Evolutionary conservation across 768 basidiomycete genomes (phyloP).

Genomic region (Rhodotorula sphaerocarpa): DNA sequence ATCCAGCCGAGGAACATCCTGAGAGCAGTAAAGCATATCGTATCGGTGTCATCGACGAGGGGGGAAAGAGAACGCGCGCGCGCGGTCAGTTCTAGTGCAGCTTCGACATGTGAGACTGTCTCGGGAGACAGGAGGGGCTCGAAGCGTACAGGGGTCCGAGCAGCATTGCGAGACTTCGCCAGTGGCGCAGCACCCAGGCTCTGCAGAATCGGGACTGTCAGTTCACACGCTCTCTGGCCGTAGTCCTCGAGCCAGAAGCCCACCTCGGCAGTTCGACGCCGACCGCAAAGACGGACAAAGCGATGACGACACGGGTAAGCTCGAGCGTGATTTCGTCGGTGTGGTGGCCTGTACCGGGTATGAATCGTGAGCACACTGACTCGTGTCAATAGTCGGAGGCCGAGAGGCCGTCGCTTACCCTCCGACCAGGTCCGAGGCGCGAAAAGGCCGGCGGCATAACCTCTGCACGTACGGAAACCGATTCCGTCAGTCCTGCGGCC

Average conservation of each 20-base stretch:
- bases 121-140: too few relatives aligned
- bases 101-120: too few relatives aligned
- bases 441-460: conserved; percentile 39
- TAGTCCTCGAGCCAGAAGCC: too few relatives aligned
- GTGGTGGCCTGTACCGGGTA: conserved; percentile 29
- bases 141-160: conserved; percentile 51
- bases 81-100: too few relatives aligned
- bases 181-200: conserved; percentile 87
- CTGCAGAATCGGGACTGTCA: too few relatives aligned
- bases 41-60: too few relatives aligned
- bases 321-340: conserved; percentile 80
- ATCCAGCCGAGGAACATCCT: conserved; percentile 78
- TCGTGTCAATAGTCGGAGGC: background rate
- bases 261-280: conserved; percentile 84
- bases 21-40: too few relatives aligned
- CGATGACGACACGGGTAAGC: conserved; percentile 82
- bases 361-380: background rate
- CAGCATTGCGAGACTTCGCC: conserved; percentile 78
- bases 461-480: conserved; percentile 27
- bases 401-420: background rate
- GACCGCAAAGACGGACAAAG: conserved; percentile 94
- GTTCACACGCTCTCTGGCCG: too few relatives aligned
- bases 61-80: too few relatives aligned
- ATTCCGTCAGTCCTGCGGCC: background rate
- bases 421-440: conserved; percentile 36